phyloP scores from a whole-genome alignment of 305 asterid species.

The Plantago coronopus region DNA sequence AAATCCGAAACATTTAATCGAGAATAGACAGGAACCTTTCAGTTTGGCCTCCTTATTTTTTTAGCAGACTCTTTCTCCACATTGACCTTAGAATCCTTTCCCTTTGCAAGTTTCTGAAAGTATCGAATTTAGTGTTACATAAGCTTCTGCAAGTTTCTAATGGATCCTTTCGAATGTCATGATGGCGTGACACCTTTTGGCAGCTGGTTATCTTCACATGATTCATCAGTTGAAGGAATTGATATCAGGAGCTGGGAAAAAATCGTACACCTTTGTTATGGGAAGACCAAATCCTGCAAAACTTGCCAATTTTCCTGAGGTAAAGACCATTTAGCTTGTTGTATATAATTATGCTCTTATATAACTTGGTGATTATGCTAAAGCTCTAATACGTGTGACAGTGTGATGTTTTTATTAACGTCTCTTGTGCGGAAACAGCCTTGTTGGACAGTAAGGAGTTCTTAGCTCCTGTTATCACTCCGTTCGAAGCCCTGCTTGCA shows the following conservation, averaged over 20 bases:
- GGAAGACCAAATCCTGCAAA: constrained; percentile 95
- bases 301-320: constrained; percentile 98
- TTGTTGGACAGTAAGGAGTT: constrained; percentile 91
- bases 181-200: constrained; percentile 19
- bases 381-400: constrained; percentile 34
- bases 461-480: constrained; percentile 94
- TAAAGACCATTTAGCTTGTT: constrained; percentile 18
- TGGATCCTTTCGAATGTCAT: constrained; percentile 2
- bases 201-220: constrained; percentile 93
- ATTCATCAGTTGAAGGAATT: constrained; percentile 81
- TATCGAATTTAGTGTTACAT: neutral
- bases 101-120: neutral
- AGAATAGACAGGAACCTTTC: too few relatives aligned
- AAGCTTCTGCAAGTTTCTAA: constrained; percentile 2
- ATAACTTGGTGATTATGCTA: constrained; percentile 16
- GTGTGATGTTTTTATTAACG: constrained; percentile 83
- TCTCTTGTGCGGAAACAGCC: constrained; percentile 92
- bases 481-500: constrained; percentile 91
- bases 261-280: constrained; percentile 86
- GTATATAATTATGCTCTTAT: constrained; percentile 20
- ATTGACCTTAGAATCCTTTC: neutral
- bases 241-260: constrained; percentile 77
- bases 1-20: too few relatives aligned
- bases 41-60: too few relatives aligned
- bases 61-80: too few relatives aligned